These are phyloP conservation scores for Xylaria sp. DNA, from an alignment of 2,329 filamentous ascomycete species.

Conservation along the genomic window DNA sequence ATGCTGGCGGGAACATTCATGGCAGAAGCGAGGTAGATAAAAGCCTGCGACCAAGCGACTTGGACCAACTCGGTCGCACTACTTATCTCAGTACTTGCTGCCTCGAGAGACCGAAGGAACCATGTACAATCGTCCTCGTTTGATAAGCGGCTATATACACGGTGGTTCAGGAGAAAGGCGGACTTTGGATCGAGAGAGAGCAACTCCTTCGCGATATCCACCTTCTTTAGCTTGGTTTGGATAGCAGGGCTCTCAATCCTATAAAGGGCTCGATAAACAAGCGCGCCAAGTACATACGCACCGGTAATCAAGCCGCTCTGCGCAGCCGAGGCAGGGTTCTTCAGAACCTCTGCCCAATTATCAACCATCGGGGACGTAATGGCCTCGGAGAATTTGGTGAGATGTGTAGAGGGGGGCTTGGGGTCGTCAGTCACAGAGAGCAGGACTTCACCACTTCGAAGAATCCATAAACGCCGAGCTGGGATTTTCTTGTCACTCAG, in stretches of 20 bases:
- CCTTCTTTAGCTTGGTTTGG: conserved; percentile 65
- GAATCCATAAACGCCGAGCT: conserved; percentile 82
- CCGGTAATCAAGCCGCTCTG: conserved; percentile 86
- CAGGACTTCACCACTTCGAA: conserved; percentile 77
- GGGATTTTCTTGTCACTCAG: conserved; percentile 84
- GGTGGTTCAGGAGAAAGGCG: conserved; percentile 86
- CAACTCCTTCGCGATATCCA: conserved; percentile 71
- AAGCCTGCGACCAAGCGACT: conserved; percentile 82
- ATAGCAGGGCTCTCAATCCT: conserved; percentile 64
- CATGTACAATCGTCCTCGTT: conserved; percentile 81
- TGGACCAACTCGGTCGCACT: conserved; percentile 63
- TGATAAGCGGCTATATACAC: conserved; percentile 83
- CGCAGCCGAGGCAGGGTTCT: conserved; percentile 81
- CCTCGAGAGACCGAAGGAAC: conserved; percentile 76
- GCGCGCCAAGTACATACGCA: conserved; percentile 77
- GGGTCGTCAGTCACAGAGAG: conserved; percentile 63
- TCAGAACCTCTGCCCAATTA: conserved; percentile 79
- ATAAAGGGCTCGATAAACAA: conserved; percentile 67
- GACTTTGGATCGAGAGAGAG: conserved; percentile 80
- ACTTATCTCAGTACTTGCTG: conserved; percentile 66
- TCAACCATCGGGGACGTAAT: conserved; percentile 69
- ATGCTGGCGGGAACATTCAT: conserved; percentile 68
- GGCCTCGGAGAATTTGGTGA: conserved; percentile 63
- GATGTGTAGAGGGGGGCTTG: conserved; percentile 59
- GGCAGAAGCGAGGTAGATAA: conserved; percentile 81